phyloP scores from a whole-genome alignment of 2,329 filamentous ascomycete species.

The Fusarium incarnatum region DNA sequence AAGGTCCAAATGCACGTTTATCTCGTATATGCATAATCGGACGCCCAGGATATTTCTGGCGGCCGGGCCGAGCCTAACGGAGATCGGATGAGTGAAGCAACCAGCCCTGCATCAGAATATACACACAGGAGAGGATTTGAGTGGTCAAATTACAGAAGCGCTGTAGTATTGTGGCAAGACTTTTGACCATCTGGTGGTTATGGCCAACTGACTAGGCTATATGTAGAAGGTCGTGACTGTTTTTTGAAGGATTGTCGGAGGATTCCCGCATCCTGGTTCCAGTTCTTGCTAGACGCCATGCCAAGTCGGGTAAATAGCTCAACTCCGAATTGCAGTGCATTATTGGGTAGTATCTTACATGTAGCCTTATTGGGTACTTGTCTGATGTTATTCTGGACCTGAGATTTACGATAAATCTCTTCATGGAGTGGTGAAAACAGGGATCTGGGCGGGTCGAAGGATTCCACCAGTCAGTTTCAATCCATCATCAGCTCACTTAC shows the following conservation, averaged over 20 bases:
- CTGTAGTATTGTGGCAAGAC: neutral
- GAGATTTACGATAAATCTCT: neutral
- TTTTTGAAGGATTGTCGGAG: neutral
- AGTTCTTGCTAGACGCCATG: neutral
- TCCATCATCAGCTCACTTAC: neutral
- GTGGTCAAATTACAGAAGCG: neutral
- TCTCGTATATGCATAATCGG: conserved; percentile 1
- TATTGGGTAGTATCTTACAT: neutral
- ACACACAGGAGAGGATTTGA: neutral
- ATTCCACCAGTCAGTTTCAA: neutral
- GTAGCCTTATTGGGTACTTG: neutral
- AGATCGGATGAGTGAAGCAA: neutral
- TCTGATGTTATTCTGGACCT: neutral
- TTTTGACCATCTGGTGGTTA: neutral
- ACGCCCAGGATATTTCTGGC: neutral
- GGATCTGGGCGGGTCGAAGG: neutral
- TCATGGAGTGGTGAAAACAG: neutral
- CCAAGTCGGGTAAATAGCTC: neutral
- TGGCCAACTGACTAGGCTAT: neutral
- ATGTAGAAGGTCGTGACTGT: neutral
- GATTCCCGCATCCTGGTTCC: neutral
- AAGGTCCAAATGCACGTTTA: neutral
- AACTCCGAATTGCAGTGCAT: too few relatives aligned
- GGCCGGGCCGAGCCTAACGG: neutral
- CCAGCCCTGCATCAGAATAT: neutral